Conservation (phyloP, 2,329 filamentous ascomycete species). For the Sporothrix mexicana region DNA sequence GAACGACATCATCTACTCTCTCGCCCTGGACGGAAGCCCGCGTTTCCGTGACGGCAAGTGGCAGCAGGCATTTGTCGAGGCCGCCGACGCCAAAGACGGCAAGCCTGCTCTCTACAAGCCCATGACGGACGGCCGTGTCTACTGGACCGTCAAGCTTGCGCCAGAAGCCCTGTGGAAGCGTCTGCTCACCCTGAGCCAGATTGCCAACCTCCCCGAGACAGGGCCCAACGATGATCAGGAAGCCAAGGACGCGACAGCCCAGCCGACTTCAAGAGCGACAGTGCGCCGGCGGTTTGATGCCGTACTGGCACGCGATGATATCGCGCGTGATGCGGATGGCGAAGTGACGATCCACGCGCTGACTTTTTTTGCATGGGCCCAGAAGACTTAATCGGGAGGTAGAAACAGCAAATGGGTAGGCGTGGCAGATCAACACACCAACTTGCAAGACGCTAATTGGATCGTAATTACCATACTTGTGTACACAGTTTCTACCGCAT, state of each 20-base stretch:
- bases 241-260: not conserved
- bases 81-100: slow-evolving; percentile 39
- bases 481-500: not conserved
- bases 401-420: not conserved
- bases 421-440: too few relatives aligned
- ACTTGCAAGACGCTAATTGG: too few relatives aligned
- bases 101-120: slow-evolving; percentile 62
- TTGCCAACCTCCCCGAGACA: slow-evolving; percentile 60
- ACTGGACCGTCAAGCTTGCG: slow-evolving; percentile 63
- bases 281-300: slow-evolving; percentile 60
- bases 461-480: not conserved
- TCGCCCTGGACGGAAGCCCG: slow-evolving; percentile 62
- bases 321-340: slow-evolving; percentile 64
- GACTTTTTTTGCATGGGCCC: slow-evolving; percentile 69
- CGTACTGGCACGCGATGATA: slow-evolving; percentile 60
- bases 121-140: slow-evolving; percentile 62
- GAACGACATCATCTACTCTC: slow-evolving; percentile 62
- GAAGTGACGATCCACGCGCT: slow-evolving; percentile 68
- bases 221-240: slow-evolving; percentile 41
- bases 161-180: slow-evolving; percentile 68
- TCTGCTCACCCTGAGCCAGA: slow-evolving; percentile 70
- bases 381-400: slow-evolving; percentile 40
- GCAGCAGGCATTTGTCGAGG: slow-evolving; percentile 66
- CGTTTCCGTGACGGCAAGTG: slow-evolving; percentile 70
- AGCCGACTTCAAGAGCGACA: slow-evolving; percentile 51